Percentiles rank a stretch among this genome's conserved stretches.
Evolutionary conservation across 1,284 basidiomycete species (phyloP).

Genomic region (Malassezia slooffiae): DNA sequence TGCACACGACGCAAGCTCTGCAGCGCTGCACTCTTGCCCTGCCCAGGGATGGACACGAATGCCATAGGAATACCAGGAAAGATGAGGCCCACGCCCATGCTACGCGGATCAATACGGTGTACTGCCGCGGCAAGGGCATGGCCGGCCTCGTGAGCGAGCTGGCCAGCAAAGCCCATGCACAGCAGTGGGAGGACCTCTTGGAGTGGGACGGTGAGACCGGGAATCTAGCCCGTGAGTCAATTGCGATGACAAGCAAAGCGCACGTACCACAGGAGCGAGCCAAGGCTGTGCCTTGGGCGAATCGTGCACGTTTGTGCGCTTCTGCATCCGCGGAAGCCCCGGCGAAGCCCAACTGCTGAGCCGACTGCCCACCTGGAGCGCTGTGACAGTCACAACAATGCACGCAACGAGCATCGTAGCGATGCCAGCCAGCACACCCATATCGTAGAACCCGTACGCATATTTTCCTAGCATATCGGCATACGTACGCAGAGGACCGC

Average conservation of each 20-base stretch:
- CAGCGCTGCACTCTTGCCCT: not conserved
- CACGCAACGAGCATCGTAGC: not conserved
- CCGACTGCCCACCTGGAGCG: too few species aligned
- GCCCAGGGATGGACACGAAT: slow-evolving; percentile 11
- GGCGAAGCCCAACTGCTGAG: too few species aligned
- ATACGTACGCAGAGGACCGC: too few species aligned
- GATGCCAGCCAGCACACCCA: not conserved
- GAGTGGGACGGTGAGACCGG: slow-evolving; percentile 9
- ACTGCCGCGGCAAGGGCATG: slow-evolving; percentile 15
- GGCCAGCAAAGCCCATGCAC: not conserved
- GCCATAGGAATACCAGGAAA: slow-evolving; percentile 15
- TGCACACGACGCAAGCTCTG: not conserved
- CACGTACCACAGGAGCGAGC: slow-evolving; percentile 6
- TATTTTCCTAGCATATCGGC: too few species aligned
- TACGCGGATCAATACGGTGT: slow-evolving; percentile 5
- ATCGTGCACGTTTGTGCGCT: too few species aligned
- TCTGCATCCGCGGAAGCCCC: too few species aligned
- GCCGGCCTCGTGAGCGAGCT: slow-evolving; percentile 14
- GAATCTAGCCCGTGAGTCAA: too few species aligned
- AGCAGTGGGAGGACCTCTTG: slow-evolving; percentile 4
- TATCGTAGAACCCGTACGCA: too few species aligned
- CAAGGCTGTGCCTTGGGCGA: too few species aligned
- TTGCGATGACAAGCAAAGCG: too few species aligned
- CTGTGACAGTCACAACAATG: too few species aligned
- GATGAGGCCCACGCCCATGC: slow-evolving; percentile 12